phyloP scores from a whole-genome alignment of 441 rosid species.

The Sinapis alba region DNA sequence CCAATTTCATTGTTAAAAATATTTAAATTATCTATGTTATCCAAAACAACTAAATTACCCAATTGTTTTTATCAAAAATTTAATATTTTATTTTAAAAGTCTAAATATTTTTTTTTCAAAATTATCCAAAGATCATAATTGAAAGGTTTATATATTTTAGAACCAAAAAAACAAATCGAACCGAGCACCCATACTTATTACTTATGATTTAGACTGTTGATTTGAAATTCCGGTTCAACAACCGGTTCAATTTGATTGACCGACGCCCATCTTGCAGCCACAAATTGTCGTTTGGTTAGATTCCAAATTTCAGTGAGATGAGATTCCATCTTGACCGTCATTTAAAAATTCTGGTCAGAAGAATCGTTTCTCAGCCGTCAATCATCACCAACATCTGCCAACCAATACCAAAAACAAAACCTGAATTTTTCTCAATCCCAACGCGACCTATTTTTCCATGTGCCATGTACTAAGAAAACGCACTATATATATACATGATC shows the following conservation, averaged over 20 bases:
- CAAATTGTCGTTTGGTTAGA: constrained; percentile 6
- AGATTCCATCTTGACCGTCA: constrained; percentile 21
- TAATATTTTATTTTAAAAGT: no score
- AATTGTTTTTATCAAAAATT: no score
- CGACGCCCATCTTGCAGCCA: neutral
- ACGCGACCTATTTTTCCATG: constrained; percentile 11
- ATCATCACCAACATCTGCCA: constrained; percentile 25
- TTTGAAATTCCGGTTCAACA: neutral
- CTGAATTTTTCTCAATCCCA: constrained; percentile 1
- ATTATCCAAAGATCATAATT: no score
- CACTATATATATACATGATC: neutral
- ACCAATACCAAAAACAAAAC: constrained; percentile 18
- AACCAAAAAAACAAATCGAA: no score
- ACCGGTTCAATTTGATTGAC: neutral
- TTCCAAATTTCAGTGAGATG: constrained; percentile 2
- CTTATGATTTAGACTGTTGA: no score
- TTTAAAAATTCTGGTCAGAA: neutral
- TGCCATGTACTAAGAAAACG: neutral
- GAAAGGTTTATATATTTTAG: no score
- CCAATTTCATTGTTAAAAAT: no score
- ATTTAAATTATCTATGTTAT: no score
- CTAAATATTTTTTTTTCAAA: no score
- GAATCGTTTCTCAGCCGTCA: neutral
- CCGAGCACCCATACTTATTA: no score
- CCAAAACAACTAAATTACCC: no score